phyloP scores from a whole-genome alignment of 306 rosid species.

The Spatholobus suberectus region DNA sequence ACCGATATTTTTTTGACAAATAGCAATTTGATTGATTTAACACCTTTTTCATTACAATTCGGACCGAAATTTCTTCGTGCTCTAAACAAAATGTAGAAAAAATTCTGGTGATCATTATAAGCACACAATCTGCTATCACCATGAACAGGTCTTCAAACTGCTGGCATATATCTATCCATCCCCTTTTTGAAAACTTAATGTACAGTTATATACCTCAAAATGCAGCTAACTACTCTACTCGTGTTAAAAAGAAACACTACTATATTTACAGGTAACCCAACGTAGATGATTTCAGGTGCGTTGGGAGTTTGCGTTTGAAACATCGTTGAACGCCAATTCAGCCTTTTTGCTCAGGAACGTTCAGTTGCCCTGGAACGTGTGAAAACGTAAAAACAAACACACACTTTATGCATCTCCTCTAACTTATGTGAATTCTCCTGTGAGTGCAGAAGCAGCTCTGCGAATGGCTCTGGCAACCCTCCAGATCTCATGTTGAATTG shows the following conservation, averaged over 20 bases:
- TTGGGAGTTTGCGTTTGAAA: too few species aligned
- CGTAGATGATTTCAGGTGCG: conserved; percentile 1
- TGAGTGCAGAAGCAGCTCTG: conserved; percentile 76
- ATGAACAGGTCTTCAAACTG: not conserved
- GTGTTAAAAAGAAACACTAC: not conserved
- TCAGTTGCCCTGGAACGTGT: too few species aligned
- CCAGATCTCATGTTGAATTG: conserved; percentile 87
- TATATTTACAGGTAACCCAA: conserved; percentile 26
- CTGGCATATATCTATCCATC: not conserved
- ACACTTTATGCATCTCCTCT: not conserved
- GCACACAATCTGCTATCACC: not conserved
- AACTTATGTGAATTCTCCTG: conserved; percentile 61
- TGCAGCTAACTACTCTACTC: conserved; percentile 2
- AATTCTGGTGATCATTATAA: not conserved
- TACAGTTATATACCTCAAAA: conserved; percentile 21
- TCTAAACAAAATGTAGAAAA: not conserved
- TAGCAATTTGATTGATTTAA: not conserved
- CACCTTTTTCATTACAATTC: not conserved
- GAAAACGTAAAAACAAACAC: too few species aligned
- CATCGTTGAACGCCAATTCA: too few species aligned
- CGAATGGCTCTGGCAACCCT: conserved; percentile 83
- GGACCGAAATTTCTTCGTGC: not conserved
- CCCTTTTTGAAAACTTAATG: not conserved
- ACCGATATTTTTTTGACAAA: not conserved
- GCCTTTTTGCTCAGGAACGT: too few species aligned